phyloP scores from a whole-genome alignment of 768 basidiomycete genomes.

The Sistotremastrum suecicum region DNA sequence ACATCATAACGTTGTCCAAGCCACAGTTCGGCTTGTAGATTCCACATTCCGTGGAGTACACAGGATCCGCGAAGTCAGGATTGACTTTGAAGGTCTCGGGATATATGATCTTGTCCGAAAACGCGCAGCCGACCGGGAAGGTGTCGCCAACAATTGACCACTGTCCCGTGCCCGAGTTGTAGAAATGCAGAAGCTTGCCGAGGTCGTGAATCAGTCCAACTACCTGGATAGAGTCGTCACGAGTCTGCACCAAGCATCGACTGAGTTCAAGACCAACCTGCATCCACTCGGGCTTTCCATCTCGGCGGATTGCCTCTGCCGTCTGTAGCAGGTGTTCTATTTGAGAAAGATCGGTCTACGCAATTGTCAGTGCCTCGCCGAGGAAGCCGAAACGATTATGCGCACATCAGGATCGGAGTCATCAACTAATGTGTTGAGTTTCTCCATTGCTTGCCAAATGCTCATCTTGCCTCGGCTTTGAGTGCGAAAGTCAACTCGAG shows the following conservation, averaged over 20 bases:
- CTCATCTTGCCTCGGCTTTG: conserved; percentile 62
- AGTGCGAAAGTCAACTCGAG: conserved; percentile 60
- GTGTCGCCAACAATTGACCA: conserved; percentile 92
- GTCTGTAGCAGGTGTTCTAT: conserved; percentile 88
- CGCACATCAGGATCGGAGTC: conserved; percentile 82
- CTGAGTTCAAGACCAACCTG: conserved; percentile 27
- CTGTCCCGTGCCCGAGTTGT: conserved; percentile 69
- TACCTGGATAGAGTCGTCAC: conserved; percentile 26
- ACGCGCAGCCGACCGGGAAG: conserved; percentile 74
- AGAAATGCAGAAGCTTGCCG: conserved; percentile 75
- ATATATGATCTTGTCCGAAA: conserved; percentile 73
- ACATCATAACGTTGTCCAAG: conserved; percentile 76
- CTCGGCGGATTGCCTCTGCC: conserved; percentile 76
- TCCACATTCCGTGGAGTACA: conserved; percentile 60
- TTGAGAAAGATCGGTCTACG: conserved; percentile 62
- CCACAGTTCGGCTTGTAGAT: conserved; percentile 72
- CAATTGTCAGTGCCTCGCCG: conserved; percentile 10
- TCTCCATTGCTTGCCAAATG: conserved; percentile 78
- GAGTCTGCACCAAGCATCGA: neutral
- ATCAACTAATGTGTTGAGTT: conserved; percentile 76
- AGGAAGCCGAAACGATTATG: conserved; percentile 1
- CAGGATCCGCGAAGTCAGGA: conserved; percentile 47
- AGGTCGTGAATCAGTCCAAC: conserved; percentile 81
- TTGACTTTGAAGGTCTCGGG: conserved; percentile 65
- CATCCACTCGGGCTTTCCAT: conserved; percentile 89